phyloP scores from a whole-genome alignment of 768 basidiomycete species.

The Termitomyces sp. region DNA sequence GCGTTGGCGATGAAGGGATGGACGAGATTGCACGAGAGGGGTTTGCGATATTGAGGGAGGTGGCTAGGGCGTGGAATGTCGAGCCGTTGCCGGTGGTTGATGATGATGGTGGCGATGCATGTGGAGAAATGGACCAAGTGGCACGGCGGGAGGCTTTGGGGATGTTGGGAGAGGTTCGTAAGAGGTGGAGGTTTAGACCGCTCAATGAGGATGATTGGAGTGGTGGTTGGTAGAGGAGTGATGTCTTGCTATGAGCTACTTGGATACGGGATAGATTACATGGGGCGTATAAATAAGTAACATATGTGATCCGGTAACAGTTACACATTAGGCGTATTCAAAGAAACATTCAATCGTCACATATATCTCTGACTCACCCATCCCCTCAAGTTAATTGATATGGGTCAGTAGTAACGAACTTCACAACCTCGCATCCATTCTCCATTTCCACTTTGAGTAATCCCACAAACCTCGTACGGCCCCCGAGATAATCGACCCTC shows the following conservation, averaged over 20 bases:
- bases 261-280: no score
- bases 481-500: constrained; percentile 55
- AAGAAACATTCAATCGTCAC: not conserved
- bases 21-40: not conserved
- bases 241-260: no score
- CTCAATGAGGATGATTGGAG: not conserved
- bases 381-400: not conserved
- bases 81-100: not conserved
- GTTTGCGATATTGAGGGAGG: not conserved
- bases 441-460: constrained; percentile 33
- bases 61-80: not conserved
- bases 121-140: not conserved
- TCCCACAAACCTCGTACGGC: constrained; percentile 45
- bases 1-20: not conserved
- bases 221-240: no score
- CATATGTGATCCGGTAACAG: no score
- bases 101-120: not conserved
- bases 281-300: no score
- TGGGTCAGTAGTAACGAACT: constrained; percentile 18
- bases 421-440: constrained; percentile 34
- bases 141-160: not conserved
- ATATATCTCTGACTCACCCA: not conserved
- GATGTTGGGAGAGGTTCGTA: not conserved
- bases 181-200: not conserved
- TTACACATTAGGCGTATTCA: no score